Conservation (phyloP, 495 filamentous ascomycete species). For the Daldinia concentrica region DNA sequence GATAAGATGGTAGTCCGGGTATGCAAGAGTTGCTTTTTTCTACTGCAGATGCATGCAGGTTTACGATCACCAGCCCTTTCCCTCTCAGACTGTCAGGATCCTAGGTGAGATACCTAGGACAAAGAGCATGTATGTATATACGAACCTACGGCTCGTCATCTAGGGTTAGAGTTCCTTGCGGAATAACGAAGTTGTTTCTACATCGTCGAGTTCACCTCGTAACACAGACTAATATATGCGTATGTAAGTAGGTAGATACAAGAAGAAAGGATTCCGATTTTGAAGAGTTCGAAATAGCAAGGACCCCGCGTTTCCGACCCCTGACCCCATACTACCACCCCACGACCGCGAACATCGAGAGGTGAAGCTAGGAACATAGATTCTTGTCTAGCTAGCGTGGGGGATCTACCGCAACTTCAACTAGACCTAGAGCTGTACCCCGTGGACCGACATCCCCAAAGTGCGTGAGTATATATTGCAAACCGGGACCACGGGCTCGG, state of each 20-base stretch:
- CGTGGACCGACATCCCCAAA: neutral
- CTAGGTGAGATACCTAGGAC: no score
- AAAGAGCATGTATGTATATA: no score
- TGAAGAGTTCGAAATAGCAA: neutral
- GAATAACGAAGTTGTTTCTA: no score
- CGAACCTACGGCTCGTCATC: no score
- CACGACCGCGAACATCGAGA: slow-evolving; percentile 11
- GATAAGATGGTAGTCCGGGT: slow-evolving; percentile 17
- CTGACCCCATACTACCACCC: neutral
- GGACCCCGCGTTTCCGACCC: slow-evolving; percentile 8
- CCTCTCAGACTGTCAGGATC: no score
- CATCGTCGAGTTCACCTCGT: no score
- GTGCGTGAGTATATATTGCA: slow-evolving; percentile 1
- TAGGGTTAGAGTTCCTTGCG: no score
- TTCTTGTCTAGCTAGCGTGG: neutral
- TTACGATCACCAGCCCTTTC: neutral
- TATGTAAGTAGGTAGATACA: neutral
- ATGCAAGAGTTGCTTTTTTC: slow-evolving; percentile 31
- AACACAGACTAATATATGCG: neutral
- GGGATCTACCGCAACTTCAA: slow-evolving; percentile 9
- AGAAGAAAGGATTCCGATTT: neutral
- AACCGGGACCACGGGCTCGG: slow-evolving; percentile 26
- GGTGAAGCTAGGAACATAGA: neutral
- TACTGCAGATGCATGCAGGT: slow-evolving; percentile 22
- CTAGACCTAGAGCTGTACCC: neutral